phyloP scores from a whole-genome alignment of 805 yeast genomes.

The Candida maesae region DNA sequence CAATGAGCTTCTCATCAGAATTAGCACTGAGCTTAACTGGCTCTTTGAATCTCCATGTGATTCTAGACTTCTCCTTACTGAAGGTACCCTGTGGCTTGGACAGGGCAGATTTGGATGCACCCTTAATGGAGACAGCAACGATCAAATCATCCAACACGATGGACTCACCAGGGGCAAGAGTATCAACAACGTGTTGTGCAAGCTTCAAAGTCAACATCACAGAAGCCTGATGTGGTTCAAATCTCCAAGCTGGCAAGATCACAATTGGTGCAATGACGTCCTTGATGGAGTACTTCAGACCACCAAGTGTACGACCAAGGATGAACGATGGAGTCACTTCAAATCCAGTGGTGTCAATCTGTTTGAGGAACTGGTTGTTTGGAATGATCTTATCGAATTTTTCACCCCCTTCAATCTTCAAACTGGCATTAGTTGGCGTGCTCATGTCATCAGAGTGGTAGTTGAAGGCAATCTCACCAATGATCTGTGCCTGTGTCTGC shows the following conservation, averaged over 20 bases:
- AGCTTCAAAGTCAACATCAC: slow-evolving; percentile 70
- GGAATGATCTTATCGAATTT: slow-evolving; percentile 43
- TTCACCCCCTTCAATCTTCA: slow-evolving; percentile 40
- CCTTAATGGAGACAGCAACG: slow-evolving; percentile 53
- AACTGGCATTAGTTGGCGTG: slow-evolving; percentile 40
- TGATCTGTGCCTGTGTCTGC: slow-evolving; percentile 53
- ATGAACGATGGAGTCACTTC: slow-evolving; percentile 47
- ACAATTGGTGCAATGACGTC: slow-evolving; percentile 59
- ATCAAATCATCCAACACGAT: slow-evolving; percentile 36
- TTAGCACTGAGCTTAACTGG: slow-evolving; percentile 34
- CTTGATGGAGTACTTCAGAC: slow-evolving; percentile 66
- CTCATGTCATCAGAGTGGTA: slow-evolving; percentile 39
- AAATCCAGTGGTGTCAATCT: slow-evolving; percentile 40
- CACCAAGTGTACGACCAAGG: slow-evolving; percentile 68
- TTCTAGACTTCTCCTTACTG: slow-evolving; percentile 78
- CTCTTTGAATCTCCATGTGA: slow-evolving; percentile 72
- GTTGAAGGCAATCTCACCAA: slow-evolving; percentile 86
- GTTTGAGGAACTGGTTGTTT: slow-evolving; percentile 52
- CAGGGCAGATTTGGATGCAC: slow-evolving; percentile 68
- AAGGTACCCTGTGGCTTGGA: slow-evolving; percentile 92
- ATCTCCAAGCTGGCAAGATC: slow-evolving; percentile 85
- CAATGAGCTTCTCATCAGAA: slow-evolving; percentile 68
- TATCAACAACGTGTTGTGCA: slow-evolving; percentile 39
- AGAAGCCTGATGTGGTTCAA: slow-evolving; percentile 79
- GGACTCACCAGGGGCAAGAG: slow-evolving; percentile 34